These are phyloP conservation scores for Setaria viridis DNA, from an alignment of 202 grass and related monocot species.

Conservation along the genomic window DNA sequence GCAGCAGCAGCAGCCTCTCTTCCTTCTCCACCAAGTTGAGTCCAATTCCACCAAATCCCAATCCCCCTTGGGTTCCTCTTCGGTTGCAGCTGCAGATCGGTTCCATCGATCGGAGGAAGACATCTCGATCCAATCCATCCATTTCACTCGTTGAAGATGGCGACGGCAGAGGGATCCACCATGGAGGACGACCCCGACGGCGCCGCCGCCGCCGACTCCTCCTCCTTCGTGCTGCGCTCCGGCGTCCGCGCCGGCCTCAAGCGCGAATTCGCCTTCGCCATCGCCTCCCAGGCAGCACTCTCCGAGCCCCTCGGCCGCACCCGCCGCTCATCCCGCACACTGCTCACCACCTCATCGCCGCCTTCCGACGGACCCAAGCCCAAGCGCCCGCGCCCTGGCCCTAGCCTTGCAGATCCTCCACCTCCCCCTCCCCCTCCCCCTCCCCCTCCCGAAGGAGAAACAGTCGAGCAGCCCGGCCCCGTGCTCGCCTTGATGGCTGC, in stretches of 20 bases:
- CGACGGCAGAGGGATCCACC: neutral
- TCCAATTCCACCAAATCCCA: too few relatives aligned
- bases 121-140: too few relatives aligned
- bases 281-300: constrained; percentile 69
- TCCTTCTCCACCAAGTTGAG: too few relatives aligned
- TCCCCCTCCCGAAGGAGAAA: neutral
- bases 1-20: too few relatives aligned
- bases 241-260: constrained; percentile 85
- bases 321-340: constrained; percentile 53
- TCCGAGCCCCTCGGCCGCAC: constrained; percentile 71
- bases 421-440: neutral
- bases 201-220: neutral
- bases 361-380: neutral
- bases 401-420: neutral
- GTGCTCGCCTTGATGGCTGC: constrained; percentile 39
- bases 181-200: constrained; percentile 8
- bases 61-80: too few relatives aligned
- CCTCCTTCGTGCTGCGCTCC: constrained; percentile 74
- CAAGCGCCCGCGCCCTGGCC: constrained; percentile 37
- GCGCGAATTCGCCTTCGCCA: constrained; percentile 91
- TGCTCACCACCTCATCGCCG: neutral
- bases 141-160: neutral
- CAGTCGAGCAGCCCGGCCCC: neutral
- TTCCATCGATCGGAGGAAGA: too few relatives aligned
- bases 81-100: too few relatives aligned